Base-by-base conservation (phyloP, 805 yeast genomes). In the Candida andamanensis region DNA sequence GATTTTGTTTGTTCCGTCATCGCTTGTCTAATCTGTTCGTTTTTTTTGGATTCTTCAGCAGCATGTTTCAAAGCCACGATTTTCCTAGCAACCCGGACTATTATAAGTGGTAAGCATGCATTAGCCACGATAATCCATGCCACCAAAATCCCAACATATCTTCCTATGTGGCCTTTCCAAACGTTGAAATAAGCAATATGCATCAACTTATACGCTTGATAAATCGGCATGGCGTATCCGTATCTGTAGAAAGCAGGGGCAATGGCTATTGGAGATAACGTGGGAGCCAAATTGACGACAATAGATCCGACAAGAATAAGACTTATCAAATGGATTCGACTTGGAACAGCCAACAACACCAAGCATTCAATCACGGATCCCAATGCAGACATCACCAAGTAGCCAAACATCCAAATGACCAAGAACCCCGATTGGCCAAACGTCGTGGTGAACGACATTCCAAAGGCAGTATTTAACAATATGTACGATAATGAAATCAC, bases 101-200 rank as follows among this genome's bases (percentile, higher is more conserved):
- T 44, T 0, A 41, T 45, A 25, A 51, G 50, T 9, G 61, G 60
- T 46, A 56, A 39, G 6, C 34, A 31, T 4, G 38, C 28, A 30
- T 58, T 58, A 24, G 58, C 41, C 2, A 45, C 37, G 10, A 56
- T 38, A 19, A 51, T 52, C 65, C 65, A 59, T 1, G 52, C 54
- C n/a, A 42, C 13, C 29, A 59, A 45, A 7, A 59, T 37, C 1
- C 64, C 65, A 15, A 58, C 44, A 26, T 58, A 45, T 14, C 56
- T 41, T 5, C 63, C 64, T 45, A 59, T 39, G 22, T 49, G 30
- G 3, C 65, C 65, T 40, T 59, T 59, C 54, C 56, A 59, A 4
- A 57, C 33, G 36, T 59, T 33, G 33, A 58, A 58, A 29, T 48
- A 56, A 1, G 55, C 61, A 8, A 54, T 58, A 19, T 54, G 57